phyloP scores from a whole-genome alignment of 768 basidiomycete genomes.

The Amanita rubescens region DNA sequence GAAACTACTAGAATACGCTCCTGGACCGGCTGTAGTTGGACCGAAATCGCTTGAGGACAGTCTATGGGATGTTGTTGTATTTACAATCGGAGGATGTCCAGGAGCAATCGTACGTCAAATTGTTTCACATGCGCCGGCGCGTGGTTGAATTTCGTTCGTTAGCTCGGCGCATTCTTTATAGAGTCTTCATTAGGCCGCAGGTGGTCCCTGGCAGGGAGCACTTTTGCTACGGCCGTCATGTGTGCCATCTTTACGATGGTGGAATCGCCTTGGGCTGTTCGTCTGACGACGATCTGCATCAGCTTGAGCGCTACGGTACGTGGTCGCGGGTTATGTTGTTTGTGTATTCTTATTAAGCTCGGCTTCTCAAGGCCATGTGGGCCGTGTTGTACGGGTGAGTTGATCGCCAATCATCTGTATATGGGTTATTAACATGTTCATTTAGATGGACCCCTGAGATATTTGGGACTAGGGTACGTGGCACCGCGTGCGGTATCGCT shows the following conservation, averaged over 20 bases:
- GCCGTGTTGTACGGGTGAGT: constrained; percentile 69
- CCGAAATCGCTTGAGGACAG: constrained; percentile 50
- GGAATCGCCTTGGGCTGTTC: constrained; percentile 47
- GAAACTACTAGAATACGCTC: constrained; percentile 67
- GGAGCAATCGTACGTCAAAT: constrained; percentile 61
- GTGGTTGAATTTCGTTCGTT: background rate
- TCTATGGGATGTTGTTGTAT: constrained; percentile 82
- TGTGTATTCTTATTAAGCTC: background rate
- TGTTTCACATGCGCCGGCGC: background rate
- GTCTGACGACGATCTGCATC: constrained; percentile 67
- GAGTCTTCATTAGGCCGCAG: constrained; percentile 63
- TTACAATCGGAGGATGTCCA: constrained; percentile 78
- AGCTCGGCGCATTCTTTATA: constrained; percentile 85
- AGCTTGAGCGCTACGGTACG: constrained; percentile 67
- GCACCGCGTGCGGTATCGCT: constrained; percentile 84
- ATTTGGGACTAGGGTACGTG: constrained; percentile 78
- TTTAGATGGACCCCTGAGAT: constrained; percentile 73
- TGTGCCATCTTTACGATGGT: constrained; percentile 65
- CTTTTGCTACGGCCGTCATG: constrained; percentile 67
- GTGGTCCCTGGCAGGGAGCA: constrained; percentile 67
- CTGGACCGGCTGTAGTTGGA: constrained; percentile 15
- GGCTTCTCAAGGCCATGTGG: constrained; percentile 59
- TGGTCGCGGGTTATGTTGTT: constrained; percentile 3
- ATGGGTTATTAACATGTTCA: background rate
- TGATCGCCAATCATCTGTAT: background rate